A percentile compares a stretch with the other conserved stretches of the same genome.
Conservation (phyloP, 1,284 basidiomycete genomes). For the Cutaneotrichosporon mucoides region DNA sequence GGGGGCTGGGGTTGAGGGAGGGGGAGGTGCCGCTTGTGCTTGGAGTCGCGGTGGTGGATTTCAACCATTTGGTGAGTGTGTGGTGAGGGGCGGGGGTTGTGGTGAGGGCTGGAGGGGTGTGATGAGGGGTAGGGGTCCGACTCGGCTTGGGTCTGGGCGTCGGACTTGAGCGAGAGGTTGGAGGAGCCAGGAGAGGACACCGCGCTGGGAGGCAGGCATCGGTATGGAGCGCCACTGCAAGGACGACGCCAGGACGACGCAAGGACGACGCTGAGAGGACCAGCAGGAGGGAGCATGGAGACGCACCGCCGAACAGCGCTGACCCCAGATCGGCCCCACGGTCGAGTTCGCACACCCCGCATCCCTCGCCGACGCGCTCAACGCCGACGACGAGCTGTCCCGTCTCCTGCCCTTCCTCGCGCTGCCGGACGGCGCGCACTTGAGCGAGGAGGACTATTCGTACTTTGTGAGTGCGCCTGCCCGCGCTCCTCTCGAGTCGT, state of each 20-base stretch:
- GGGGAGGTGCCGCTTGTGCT: conserved; percentile 51
- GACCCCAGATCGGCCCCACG: conserved; percentile 72
- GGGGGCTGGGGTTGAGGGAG: conserved; percentile 1
- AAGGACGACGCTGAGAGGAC: too few relatives aligned
- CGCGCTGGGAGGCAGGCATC: too few relatives aligned
- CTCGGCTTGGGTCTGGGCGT: too few relatives aligned
- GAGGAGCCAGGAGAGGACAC: too few relatives aligned
- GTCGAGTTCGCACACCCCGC: conserved; percentile 67
- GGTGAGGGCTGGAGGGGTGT: too few relatives aligned
- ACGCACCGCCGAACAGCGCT: neutral
- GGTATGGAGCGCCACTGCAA: too few relatives aligned
- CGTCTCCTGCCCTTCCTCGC: conserved; percentile 93
- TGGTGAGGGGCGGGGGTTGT: neutral
- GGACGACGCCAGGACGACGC: too few relatives aligned
- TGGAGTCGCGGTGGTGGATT: conserved; percentile 81
- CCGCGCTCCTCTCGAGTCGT: neutral
- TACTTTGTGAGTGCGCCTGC: conserved; percentile 61
- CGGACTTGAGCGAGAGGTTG: too few relatives aligned
- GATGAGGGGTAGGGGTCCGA: too few relatives aligned
- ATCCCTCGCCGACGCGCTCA: conserved; percentile 59
- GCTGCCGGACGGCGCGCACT: conserved; percentile 91
- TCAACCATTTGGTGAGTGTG: conserved; percentile 72
- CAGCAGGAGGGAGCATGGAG: too few relatives aligned
- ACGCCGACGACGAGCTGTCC: conserved; percentile 72
- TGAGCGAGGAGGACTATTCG: conserved; percentile 91